These are phyloP conservation scores for Alternaria infectoria DNA, from an alignment of 2,329 filamentous ascomycete species.

Conservation along the genomic window DNA sequence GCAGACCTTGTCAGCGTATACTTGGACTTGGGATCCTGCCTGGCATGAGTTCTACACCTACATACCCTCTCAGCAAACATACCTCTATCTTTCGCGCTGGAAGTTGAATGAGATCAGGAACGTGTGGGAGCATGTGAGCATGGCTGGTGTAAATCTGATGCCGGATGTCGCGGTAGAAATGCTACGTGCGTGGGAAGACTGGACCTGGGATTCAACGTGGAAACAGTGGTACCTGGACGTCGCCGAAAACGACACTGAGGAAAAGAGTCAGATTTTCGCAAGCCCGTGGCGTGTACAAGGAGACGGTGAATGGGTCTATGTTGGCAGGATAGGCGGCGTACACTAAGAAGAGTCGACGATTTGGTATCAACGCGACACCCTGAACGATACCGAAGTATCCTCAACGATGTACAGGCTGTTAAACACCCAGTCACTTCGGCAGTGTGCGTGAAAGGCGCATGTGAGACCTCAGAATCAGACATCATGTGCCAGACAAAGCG, in stretches of 20 bases:
- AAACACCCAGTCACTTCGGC: not conserved
- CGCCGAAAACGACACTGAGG: not conserved
- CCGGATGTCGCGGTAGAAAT: constrained; percentile 13
- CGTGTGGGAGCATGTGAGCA: constrained; percentile 19
- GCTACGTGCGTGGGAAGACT: constrained; percentile 29
- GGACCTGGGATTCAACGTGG: constrained; percentile 21
- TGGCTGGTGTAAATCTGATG: not conserved
- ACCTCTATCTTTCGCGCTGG: constrained; percentile 20
- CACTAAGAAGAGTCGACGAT: not conserved
- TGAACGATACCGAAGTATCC: not conserved
- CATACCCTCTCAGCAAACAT: constrained; percentile 4
- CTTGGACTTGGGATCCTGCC: constrained; percentile 19
- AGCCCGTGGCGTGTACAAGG: constrained; percentile 18
- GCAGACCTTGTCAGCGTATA: constrained; percentile 2
- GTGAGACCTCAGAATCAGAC: not conserved
- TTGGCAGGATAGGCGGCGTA: not conserved
- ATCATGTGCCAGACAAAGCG: not conserved
- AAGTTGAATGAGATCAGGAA: constrained; percentile 7
- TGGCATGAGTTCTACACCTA: constrained; percentile 24
- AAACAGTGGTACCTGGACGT: constrained; percentile 24
- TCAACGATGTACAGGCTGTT: not conserved
- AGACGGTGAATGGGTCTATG: constrained; percentile 20
- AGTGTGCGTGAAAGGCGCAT: not conserved
- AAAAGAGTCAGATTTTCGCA: constrained; percentile 11
- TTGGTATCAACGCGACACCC: not conserved